phyloP scores from a whole-genome alignment of 148 eudicot genomes.

The Oxyria digyna region DNA sequence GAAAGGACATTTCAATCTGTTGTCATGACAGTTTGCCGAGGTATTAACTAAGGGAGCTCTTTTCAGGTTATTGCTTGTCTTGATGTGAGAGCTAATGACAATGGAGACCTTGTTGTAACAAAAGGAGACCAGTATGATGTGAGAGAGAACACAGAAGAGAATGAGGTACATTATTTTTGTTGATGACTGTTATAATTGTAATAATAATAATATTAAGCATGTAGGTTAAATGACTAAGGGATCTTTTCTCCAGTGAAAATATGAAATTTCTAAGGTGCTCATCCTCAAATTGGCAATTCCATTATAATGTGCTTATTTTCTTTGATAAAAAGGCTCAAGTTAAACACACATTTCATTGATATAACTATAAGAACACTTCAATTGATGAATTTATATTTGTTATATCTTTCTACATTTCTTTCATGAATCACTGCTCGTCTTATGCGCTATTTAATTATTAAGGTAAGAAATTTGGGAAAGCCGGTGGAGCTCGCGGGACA shows the following conservation, averaged over 20 bases:
- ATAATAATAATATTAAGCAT: neutral
- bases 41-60: neutral
- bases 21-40: neutral
- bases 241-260: neutral
- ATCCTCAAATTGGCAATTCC: neutral
- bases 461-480: constrained; percentile 99
- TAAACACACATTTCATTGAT: neutral
- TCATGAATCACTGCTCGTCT: neutral
- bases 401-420: neutral
- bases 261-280: neutral
- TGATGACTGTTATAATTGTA: too few species aligned
- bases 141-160: constrained; percentile 64
- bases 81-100: constrained; percentile 92
- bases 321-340: neutral
- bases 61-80: constrained; percentile 94
- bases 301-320: neutral
- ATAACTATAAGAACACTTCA: neutral
- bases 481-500: constrained; percentile 96
- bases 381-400: neutral
- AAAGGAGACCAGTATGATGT: constrained; percentile 99
- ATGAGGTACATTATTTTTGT: constrained; percentile 45
- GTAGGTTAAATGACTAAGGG: neutral
- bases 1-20: neutral
- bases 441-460: constrained; percentile 3
- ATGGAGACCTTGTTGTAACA: constrained; percentile 96